Conservation (phyloP, 2,329 filamentous ascomycete species). For the Botrytis byssoidea region DNA sequence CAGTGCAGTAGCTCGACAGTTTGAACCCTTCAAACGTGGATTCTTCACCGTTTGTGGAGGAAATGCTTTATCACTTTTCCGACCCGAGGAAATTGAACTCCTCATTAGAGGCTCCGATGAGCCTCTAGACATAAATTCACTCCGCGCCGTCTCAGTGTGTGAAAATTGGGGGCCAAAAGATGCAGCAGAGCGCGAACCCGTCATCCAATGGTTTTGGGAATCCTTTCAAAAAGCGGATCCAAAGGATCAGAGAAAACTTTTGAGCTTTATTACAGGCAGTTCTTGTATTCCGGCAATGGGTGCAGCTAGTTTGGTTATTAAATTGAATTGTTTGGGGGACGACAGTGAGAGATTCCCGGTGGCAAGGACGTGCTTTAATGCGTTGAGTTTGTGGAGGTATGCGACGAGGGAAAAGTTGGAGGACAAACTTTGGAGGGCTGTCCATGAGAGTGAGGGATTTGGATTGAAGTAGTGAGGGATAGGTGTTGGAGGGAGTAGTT, state of each 20-base stretch:
- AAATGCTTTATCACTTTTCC: constrained; percentile 82
- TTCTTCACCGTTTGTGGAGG: constrained; percentile 91
- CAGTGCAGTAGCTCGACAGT: constrained; percentile 73
- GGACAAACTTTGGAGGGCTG: constrained; percentile 75
- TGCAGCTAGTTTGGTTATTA: constrained; percentile 73
- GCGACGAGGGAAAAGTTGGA: constrained; percentile 64
- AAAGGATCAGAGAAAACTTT: constrained; percentile 69
- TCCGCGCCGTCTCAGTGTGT: constrained; percentile 76
- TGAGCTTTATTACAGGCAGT: constrained; percentile 86
- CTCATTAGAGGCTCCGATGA: constrained; percentile 84
- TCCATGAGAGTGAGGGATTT: constrained; percentile 90
- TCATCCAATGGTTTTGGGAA: constrained; percentile 86
- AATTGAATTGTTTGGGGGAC: constrained; percentile 71
- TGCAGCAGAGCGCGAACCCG: constrained; percentile 59
- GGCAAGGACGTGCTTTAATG: constrained; percentile 89
- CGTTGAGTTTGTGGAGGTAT: constrained; percentile 75
- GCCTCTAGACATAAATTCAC: constrained; percentile 70
- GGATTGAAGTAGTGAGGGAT: constrained; percentile 63
- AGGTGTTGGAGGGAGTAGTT: background rate
- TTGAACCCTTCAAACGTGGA: constrained; percentile 89
- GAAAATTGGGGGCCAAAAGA: constrained; percentile 69
- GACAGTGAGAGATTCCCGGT: constrained; percentile 76
- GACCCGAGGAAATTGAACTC: constrained; percentile 88
- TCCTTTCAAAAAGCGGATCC: constrained; percentile 66
- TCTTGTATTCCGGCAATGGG: constrained; percentile 89